A percentile compares a stretch with the other conserved stretches of the same genome.
Conservation (phyloP, 1,284 basidiomycete genomes). For the Boletus semigastroideus region DNA sequence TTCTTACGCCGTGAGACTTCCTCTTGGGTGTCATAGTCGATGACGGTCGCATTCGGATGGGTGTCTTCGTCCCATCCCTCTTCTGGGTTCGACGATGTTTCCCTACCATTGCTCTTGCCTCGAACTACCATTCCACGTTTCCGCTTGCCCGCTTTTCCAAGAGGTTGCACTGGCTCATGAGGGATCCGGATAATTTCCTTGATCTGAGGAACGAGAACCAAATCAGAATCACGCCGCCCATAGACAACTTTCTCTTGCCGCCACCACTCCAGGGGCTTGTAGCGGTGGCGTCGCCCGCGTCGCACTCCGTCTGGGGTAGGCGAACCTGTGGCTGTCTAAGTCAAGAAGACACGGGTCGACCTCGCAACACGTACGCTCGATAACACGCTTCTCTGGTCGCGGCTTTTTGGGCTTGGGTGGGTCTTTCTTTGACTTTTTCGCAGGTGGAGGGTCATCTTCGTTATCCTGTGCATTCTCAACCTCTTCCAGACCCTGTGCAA, state of each 20-base stretch:
- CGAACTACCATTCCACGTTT: constrained; percentile 38
- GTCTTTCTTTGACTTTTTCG: constrained; percentile 33
- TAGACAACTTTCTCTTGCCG: constrained; percentile 89
- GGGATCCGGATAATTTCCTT: constrained; percentile 81
- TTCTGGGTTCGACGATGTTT: constrained; percentile 54
- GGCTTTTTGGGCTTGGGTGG: constrained; percentile 37
- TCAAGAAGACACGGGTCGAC: not conserved
- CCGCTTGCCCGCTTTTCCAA: constrained; percentile 47
- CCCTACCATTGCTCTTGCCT: constrained; percentile 45
- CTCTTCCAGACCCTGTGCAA: constrained; percentile 47
- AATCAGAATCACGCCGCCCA: constrained; percentile 54
- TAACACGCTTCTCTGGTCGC: constrained; percentile 27
- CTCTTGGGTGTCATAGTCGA: constrained; percentile 62
- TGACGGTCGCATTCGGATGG: constrained; percentile 62
- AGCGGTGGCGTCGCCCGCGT: constrained; percentile 70
- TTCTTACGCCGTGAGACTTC: constrained; percentile 72
- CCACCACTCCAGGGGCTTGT: constrained; percentile 89
- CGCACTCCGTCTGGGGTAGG: constrained; percentile 61
- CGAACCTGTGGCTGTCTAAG: constrained; percentile 19
- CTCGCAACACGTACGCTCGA: constrained; percentile 23
- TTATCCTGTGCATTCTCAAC: constrained; percentile 42
- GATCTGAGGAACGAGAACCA: constrained; percentile 73
- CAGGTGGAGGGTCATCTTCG: constrained; percentile 33
- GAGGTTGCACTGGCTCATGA: constrained; percentile 57
- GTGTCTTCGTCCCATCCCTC: constrained; percentile 90